Evolutionary conservation across 345 rosid species (phyloP), one percentile per base, ranked within the genome.

Genomic region (Eutrema yunnanense): DNA sequence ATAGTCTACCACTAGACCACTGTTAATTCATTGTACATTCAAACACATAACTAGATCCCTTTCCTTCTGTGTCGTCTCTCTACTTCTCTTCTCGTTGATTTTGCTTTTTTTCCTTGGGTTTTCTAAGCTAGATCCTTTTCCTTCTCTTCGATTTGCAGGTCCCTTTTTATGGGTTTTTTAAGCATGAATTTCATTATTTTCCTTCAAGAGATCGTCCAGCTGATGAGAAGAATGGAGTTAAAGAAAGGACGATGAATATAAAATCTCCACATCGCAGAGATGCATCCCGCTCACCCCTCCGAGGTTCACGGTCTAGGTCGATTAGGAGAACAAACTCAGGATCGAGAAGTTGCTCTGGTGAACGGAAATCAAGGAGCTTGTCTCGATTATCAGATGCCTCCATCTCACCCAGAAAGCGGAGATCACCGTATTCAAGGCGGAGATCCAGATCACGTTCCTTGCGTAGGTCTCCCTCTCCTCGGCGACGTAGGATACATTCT

Each of bases 371-470:
- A 30, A 88, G 92, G 85, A 92, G 96, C 72, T 36, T 86, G 27
- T 90, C 99, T 3, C 80, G 81, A 78, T 92, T 98, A 32, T 84
- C 88, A 54, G 78, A 64, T 38, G 76, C 52, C 29, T 83, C 94
- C 30, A 65, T 57, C 58, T 86, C 91, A 67, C 96, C 92, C 56
- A 77, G 81, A 43, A 80, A 86, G 75, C 78, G 80, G 74, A 86
- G 82, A 73, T 66, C 81, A 42, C 80, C 82, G 2, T 66, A 84
- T 81, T 76, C 67, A 43, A 79, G 83, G 74, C 82, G 67, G 43
- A 83, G 88, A 55, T 86, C 92, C 57, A 86, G 89, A 36, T 89
- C 92, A 43, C 65, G 58, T 63, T 81, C 83, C 12, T 63, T 72
- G 34, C 55, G 33, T 8, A 80, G 82, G 46, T 81, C 84, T 38